These are phyloP conservation scores for Penicillium sp. DNA, from an alignment of 2,329 filamentous ascomycete species.

Conservation along the genomic window DNA sequence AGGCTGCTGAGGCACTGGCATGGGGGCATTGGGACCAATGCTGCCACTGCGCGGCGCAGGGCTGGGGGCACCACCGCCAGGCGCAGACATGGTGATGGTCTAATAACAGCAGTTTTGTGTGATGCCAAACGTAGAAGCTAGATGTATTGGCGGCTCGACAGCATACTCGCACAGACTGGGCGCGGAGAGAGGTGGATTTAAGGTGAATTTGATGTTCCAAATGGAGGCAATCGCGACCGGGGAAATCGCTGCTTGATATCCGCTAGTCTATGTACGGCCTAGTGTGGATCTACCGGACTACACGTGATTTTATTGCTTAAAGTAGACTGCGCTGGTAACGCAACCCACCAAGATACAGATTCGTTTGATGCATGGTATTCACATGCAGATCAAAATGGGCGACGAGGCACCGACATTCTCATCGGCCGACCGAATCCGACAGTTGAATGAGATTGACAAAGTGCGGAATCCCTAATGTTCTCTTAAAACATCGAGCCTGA, in stretches of 20 bases:
- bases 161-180: background rate
- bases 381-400: background rate
- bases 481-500: background rate
- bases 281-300: background rate
- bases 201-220: background rate
- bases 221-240: conserved; percentile 7
- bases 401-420: conserved; percentile 50
- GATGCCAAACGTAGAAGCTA: background rate
- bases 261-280: background rate
- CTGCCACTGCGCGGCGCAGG: conserved; percentile 47
- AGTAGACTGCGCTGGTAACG: too few species aligned
- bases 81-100: conserved; percentile 39
- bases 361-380: background rate
- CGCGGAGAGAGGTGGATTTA: conserved; percentile 12
- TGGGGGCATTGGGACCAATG: conserved; percentile 44
- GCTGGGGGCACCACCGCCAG: conserved; percentile 42
- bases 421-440: conserved; percentile 71
- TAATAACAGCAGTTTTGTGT: background rate
- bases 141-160: background rate
- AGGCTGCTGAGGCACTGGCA: conserved; percentile 47
- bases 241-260: conserved; percentile 14
- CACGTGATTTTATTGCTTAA: conserved; percentile 10
- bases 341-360: background rate
- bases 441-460: conserved; percentile 74
- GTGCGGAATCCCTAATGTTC: conserved; percentile 32